phyloP scores from a whole-genome alignment of 2,329 filamentous ascomycete species.

The Thelonectria discophora region DNA sequence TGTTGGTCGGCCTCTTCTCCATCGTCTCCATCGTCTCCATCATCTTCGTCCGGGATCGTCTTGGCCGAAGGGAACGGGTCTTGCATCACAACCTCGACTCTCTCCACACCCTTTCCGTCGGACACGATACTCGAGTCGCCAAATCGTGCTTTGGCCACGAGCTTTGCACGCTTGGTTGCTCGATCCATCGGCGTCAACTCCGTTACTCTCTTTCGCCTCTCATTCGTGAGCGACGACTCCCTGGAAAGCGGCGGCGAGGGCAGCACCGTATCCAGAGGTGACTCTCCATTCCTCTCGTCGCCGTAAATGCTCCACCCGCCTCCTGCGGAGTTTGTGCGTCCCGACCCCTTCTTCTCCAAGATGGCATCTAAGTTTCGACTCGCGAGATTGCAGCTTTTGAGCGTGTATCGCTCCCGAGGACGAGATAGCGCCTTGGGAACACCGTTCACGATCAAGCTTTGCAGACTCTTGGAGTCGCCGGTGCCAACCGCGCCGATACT shows the following conservation, averaged over 20 bases:
- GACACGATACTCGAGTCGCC: constrained; percentile 65
- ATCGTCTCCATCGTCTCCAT: constrained; percentile 32
- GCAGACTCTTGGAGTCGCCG: constrained; percentile 69
- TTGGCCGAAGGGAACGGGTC: constrained; percentile 60
- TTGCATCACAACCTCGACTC: constrained; percentile 66
- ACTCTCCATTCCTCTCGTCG: constrained; percentile 64
- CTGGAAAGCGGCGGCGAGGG: constrained; percentile 57
- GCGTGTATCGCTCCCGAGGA: constrained; percentile 74
- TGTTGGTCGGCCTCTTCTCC: constrained; percentile 23
- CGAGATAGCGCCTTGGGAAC: constrained; percentile 84
- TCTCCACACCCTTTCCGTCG: constrained; percentile 70
- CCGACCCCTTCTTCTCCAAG: constrained; percentile 73
- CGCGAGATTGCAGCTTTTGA: constrained; percentile 73
- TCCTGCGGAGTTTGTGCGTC: constrained; percentile 74
- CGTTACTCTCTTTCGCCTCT: constrained; percentile 41
- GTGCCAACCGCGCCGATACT: constrained; percentile 51
- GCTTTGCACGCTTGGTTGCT: constrained; percentile 65
- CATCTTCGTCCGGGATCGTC: constrained; percentile 34
- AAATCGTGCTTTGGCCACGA: constrained; percentile 75
- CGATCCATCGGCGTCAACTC: constrained; percentile 43
- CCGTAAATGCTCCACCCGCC: constrained; percentile 85
- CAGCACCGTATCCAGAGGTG: constrained; percentile 63
- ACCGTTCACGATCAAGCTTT: constrained; percentile 77
- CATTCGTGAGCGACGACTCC: constrained; percentile 42
- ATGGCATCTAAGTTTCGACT: constrained; percentile 77